Evolutionary conservation across 257 asterid genomes (phyloP).

Genomic region (Jaltomata sinuosa): DNA sequence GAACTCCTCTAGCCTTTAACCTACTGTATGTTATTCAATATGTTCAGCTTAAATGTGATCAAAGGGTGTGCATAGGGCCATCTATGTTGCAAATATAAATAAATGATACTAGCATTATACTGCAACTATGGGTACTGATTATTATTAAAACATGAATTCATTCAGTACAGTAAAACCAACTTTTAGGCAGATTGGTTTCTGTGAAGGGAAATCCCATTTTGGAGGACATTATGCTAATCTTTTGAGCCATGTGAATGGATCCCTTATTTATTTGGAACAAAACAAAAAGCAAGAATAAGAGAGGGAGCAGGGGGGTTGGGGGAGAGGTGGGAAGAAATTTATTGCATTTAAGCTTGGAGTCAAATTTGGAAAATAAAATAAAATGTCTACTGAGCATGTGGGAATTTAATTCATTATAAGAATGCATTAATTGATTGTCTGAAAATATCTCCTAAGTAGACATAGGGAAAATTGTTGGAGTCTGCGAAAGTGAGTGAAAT

Average conservation of each 20-base stretch:
- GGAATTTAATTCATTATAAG: background rate
- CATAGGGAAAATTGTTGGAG: background rate
- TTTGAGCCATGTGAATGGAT: too few species aligned
- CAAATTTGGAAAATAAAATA: background rate
- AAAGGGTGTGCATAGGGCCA: background rate
- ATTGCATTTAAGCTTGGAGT: too few species aligned
- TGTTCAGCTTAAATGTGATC: background rate
- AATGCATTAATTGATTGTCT: background rate
- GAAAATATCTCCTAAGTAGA: background rate
- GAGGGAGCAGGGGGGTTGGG: too few species aligned
- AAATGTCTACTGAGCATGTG: background rate
- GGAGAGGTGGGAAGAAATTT: too few species aligned
- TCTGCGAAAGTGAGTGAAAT: background rate
- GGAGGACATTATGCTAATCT: too few species aligned
- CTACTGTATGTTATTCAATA: background rate
- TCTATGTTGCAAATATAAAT: background rate
- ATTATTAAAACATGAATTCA: background rate
- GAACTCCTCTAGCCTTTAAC: slow-evolving; percentile 67
- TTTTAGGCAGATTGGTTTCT: background rate
- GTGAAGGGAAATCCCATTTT: too few species aligned
- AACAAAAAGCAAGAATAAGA: too few species aligned
- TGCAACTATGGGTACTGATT: background rate
- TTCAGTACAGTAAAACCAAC: background rate
- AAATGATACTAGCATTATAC: background rate
- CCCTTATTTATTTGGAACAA: too few species aligned